phyloP scores from a whole-genome alignment of 2,329 filamentous ascomycete species.

The Bipolaris sorokiniana region DNA sequence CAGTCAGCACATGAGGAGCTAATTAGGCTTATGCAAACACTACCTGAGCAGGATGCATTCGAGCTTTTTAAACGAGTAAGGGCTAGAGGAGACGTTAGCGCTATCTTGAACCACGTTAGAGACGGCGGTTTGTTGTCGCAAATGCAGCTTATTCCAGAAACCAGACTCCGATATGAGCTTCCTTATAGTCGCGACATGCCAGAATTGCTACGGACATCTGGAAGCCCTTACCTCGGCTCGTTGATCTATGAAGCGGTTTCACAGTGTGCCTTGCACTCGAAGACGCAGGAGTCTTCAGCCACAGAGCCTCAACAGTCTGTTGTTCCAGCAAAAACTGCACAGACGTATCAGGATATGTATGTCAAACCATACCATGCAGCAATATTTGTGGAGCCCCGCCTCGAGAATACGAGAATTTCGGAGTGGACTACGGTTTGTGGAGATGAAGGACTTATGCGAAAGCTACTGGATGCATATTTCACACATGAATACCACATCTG shows the following conservation, averaged over 20 bases:
- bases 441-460: conserved; percentile 24
- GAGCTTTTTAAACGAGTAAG: conserved; percentile 22
- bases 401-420: conserved; percentile 20
- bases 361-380: conserved; percentile 25
- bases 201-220: conserved; percentile 1
- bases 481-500: conserved; percentile 17
- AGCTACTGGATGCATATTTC: conserved; percentile 22
- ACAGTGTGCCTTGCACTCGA: not conserved
- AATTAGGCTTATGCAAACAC: not conserved
- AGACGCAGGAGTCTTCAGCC: not conserved
- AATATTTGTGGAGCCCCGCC: conserved; percentile 22
- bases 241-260: conserved; percentile 13
- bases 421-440: conserved; percentile 26
- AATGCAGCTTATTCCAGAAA: conserved; percentile 19
- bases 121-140: conserved; percentile 21
- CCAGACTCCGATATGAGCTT: conserved; percentile 22
- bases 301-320: not conserved
- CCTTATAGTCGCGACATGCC: conserved; percentile 20
- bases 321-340: not conserved
- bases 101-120: conserved; percentile 18
- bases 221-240: conserved; percentile 19
- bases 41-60: conserved; percentile 19
- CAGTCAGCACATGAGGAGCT: not conserved
- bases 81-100: conserved; percentile 18
- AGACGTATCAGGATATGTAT: conserved; percentile 15